Conservation (phyloP, 164 flowering plant species). For the Nymphaea colorata region DNA sequence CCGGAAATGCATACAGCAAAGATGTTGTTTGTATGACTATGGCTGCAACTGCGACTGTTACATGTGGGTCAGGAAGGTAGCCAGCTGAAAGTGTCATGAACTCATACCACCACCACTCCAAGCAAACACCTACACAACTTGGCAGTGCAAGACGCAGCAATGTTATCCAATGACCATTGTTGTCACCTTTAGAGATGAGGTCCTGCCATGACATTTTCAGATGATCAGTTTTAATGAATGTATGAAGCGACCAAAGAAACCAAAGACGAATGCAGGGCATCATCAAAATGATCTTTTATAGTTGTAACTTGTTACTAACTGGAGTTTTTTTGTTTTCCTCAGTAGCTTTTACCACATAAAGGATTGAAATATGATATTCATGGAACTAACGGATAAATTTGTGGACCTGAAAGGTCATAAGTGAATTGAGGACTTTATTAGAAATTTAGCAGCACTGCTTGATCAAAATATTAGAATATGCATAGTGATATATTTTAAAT, state of each 20-base stretch:
- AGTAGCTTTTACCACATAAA: no score
- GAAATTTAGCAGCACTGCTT: background rate
- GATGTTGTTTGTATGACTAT: conserved; percentile 93
- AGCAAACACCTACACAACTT: conserved; percentile 73
- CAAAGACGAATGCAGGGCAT: background rate
- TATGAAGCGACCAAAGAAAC: background rate
- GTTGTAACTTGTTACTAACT: background rate
- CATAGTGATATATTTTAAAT: background rate
- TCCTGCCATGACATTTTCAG: background rate
- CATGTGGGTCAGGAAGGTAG: conserved; percentile 46
- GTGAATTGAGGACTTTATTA: no score
- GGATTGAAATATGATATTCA: no score
- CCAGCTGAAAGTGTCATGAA: conserved; percentile 80
- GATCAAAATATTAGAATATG: no score
- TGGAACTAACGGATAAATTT: no score
- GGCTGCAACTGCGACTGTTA: conserved; percentile 61
- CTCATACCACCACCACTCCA: conserved; percentile 99
- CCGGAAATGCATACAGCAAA: conserved; percentile 75
- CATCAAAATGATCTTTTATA: background rate
- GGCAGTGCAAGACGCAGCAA: conserved; percentile 49
- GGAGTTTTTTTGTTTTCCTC: no score
- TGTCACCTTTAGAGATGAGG: conserved; percentile 12
- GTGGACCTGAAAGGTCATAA: no score
- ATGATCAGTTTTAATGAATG: background rate
- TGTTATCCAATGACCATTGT: conserved; percentile 30